Base-by-base conservation (phyloP, 1,139 yeast genomes). In the Hemisphaericaspora subhashii region DNA sequence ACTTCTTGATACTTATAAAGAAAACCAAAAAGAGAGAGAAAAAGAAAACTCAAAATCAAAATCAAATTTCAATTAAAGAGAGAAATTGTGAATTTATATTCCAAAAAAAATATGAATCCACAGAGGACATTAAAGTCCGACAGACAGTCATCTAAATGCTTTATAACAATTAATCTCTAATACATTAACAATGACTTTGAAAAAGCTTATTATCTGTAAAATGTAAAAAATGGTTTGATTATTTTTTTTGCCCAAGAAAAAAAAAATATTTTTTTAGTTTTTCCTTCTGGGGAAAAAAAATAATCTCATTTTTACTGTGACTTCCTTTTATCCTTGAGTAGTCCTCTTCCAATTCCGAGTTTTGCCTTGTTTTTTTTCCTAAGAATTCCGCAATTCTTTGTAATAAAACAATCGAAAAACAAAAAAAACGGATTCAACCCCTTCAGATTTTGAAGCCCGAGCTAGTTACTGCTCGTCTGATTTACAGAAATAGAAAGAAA, bases 271-370 rank as follows among this genome's bases (percentile, higher is more conserved):
- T 24, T 11, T 24, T 24, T 24, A 11, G 10, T 24, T 24, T 6
- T 24, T 8, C 5, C 16, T 28, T 28, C 4, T 23, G 25, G 25
- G 25, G 25, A 13, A 14, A 12, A 14, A 28, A 10, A 16, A 4
- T 16, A 16, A 3, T 16, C 16, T 16, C 10, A 10, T 10, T 17
- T 9, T 22, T 17, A 27, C 14, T 31, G 26, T 15, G 35, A 31
- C 35, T 22, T 31, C 35, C 35, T 21, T 31, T 23, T 22, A 22
- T 31, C 35, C 35, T 11, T 5, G 14, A 8, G 21, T 28, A 28
- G 21, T 28, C 31, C 15, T 28, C 31, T 10, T 4, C 13, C 5
- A 4, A 15, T 7, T 16, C 31, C 31, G 31, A 17, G 3, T 28
- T 28, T 6, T 10, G 9, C 31, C 31, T 28, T 26, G 17, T 10